Conservation (phyloP, 352 stramenopile genomes). For the Pythium rishiriense region DNA sequence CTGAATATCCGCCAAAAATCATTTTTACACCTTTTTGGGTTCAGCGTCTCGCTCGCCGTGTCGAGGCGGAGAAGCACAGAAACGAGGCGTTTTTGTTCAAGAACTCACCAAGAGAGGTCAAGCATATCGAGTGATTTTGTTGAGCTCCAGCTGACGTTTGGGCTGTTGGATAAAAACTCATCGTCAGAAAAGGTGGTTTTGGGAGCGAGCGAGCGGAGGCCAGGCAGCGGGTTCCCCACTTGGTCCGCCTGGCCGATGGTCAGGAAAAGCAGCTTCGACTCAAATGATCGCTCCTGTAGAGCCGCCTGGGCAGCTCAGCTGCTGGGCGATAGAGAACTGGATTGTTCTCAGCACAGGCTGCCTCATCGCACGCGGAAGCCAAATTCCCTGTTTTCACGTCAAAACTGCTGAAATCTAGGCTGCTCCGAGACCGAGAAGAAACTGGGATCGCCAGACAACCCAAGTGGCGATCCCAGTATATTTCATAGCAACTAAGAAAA, state of each 20-base stretch:
- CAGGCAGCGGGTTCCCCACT: neutral
- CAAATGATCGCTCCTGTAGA: no score
- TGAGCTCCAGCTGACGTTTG: neutral
- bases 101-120: neutral
- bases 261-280: neutral
- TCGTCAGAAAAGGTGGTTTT: neutral
- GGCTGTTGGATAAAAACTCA: neutral
- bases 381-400: no score
- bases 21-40: neutral
- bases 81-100: neutral
- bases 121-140: neutral
- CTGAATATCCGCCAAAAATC: neutral
- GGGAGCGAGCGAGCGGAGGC: neutral
- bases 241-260: neutral
- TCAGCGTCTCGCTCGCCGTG: neutral
- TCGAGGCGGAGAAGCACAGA: neutral
- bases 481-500: no score
- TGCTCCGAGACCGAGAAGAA: no score
- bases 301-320: neutral
- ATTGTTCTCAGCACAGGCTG: neutral
- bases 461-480: no score
- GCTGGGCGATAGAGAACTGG: neutral
- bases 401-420: no score
- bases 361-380: no score
- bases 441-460: no score